These are phyloP conservation scores for Paracoccidioides lutzii DNA, from an alignment of 2,329 filamentous ascomycete genomes.

Conservation along the genomic window DNA sequence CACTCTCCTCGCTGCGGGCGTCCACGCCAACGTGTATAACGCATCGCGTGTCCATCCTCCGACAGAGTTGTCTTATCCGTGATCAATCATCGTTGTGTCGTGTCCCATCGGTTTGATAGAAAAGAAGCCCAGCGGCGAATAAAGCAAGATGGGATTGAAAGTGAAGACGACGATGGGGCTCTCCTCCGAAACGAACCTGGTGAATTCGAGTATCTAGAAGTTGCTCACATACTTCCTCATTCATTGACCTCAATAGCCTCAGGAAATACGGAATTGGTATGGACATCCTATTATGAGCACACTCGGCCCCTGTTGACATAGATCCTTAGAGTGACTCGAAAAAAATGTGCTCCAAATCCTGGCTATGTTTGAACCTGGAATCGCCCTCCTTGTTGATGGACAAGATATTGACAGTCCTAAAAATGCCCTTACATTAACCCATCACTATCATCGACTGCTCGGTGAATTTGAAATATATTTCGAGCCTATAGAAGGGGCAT, in stretches of 20 bases:
- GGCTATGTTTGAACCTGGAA: slow-evolving; percentile 30
- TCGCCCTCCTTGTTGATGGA: slow-evolving; percentile 26
- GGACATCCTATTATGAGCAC: not conserved
- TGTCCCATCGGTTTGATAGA: slow-evolving; percentile 9
- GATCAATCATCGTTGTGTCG: slow-evolving; percentile 10
- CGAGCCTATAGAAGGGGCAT: slow-evolving; percentile 15
- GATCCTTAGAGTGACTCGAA: slow-evolving; percentile 14
- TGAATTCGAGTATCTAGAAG: slow-evolving; percentile 9
- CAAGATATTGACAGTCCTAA: slow-evolving; percentile 18
- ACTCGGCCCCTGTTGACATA: not conserved
- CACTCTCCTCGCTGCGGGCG: not conserved
- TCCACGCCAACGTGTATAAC: not conserved
- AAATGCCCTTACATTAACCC: slow-evolving; percentile 2
- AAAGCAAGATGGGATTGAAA: slow-evolving; percentile 5
- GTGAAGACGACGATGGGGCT: slow-evolving; percentile 10
- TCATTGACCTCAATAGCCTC: slow-evolving; percentile 7
- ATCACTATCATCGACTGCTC: not conserved
- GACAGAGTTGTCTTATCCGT: slow-evolving; percentile 7
- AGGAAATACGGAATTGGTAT: slow-evolving; percentile 9
- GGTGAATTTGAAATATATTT: slow-evolving; percentile 15
- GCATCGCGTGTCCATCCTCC: slow-evolving; percentile 2
- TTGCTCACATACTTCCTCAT: slow-evolving; percentile 13
- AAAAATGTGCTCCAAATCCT: slow-evolving; percentile 24
- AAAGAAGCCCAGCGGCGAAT: slow-evolving; percentile 8
- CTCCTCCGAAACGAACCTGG: slow-evolving; percentile 2